These are phyloP conservation scores for Cryptococcus hybrid DNA, from an alignment of 1,284 basidiomycete genomes.

Conservation along the genomic window DNA sequence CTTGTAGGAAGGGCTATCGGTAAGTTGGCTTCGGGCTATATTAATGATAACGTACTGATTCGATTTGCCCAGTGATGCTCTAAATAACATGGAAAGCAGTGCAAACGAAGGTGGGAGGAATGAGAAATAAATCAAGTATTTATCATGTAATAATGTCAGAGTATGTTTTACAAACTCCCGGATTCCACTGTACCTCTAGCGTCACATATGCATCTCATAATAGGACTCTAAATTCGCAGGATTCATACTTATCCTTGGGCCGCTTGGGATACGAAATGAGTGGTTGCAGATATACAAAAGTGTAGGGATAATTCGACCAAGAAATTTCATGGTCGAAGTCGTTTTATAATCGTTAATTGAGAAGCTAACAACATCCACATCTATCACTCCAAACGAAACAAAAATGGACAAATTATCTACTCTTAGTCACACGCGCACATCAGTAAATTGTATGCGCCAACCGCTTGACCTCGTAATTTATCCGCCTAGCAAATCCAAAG, in stretches of 20 bases:
- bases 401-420: no score
- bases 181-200: background rate
- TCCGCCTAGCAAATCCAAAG: slow-evolving; percentile 65
- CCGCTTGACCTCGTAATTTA: slow-evolving; percentile 11
- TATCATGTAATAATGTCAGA: no score
- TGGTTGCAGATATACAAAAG: no score
- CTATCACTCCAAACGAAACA: no score
- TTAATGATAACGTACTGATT: background rate
- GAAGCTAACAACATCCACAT: background rate
- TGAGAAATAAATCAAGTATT: background rate
- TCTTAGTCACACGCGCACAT: background rate
- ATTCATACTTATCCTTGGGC: no score
- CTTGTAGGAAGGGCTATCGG: slow-evolving; percentile 29
- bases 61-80: background rate
- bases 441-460: no score
- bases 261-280: no score
- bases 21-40: slow-evolving; percentile 12
- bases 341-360: background rate
- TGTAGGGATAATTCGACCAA: no score
- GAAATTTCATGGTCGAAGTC: background rate
- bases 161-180: background rate
- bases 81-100: background rate
- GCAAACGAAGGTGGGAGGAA: background rate
- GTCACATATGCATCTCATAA: background rate
- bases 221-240: no score